Evolutionary conservation across 2,329 filamentous ascomycete species (phyloP), one percentile per base, ranked within the genome.

Genomic region (Ascochyta viciae-villosae): DNA sequence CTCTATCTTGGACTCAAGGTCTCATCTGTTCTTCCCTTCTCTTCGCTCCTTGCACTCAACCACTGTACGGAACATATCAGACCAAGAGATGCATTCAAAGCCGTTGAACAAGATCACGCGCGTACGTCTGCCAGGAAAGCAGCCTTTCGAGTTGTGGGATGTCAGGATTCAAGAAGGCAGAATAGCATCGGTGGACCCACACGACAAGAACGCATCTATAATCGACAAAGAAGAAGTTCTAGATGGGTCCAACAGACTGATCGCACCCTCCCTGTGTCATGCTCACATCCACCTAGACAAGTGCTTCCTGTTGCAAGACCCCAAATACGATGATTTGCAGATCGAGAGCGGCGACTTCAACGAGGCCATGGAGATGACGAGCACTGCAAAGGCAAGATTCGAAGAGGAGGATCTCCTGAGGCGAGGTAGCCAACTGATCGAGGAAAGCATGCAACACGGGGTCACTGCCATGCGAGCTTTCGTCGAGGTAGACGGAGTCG

Each of bases 221-320:
- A 12, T 34, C 38, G 23, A 57, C 26, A 27, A 35, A 8, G 40
- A 63, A 15, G 67, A 76, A 26, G 68, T 75, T 5, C 71, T 85
- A 45, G 63, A 81, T 59, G 78, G 74, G 16, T 50, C 63, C 22
- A 73, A 72, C 44, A 70, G 77, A 24, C 72, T 85, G 1, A 63
- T 85, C 10, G 74, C 77, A 19, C 85, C 86, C 3, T 80, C 82
- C 8, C 80, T 91, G 3, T 90, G 87, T 62, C 89, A 91, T 67
- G 87, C 89, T 7, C 89, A 91, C 62, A 84, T 91, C 46, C 89
- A 91, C 67, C 79, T 91, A 26, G 89, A 91, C 73, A 88, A 88
- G 67, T 81, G 84, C 35, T 88, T 85, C 62, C 74, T 88, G 26
- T 77, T 88, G 9, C 84, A 79, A 19, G 80, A 85, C 61, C 81